These are phyloP conservation scores for Mycena vitilis DNA, from an alignment of 768 basidiomycete genomes.

Conservation along the genomic window DNA sequence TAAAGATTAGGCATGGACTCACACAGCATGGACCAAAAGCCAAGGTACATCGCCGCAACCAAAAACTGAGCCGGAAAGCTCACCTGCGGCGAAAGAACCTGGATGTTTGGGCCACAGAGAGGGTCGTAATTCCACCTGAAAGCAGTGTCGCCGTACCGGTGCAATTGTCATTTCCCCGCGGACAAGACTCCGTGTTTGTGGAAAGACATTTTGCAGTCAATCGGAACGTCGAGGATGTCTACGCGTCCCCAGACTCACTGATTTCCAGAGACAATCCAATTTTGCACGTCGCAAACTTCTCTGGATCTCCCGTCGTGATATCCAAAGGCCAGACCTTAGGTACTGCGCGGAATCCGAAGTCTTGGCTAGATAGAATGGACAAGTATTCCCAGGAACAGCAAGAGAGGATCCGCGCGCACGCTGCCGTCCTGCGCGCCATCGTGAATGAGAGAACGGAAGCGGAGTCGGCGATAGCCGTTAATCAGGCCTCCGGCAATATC, in stretches of 20 bases:
- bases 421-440: too few species aligned
- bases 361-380: not conserved
- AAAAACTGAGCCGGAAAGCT: conserved; percentile 2
- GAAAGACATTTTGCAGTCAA: conserved; percentile 23
- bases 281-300: conserved; percentile 12
- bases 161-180: not conserved
- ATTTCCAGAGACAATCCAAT: conserved; percentile 4
- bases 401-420: not conserved
- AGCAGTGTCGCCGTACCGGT: conserved; percentile 27
- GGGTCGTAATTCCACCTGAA: conserved; percentile 30
- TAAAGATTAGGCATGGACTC: not conserved
- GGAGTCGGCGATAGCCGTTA: too few species aligned
- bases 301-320: conserved; percentile 11
- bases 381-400: not conserved
- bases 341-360: conserved; percentile 9
- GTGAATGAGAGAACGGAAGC: too few species aligned
- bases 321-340: conserved; percentile 30
- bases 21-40: not conserved
- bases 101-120: conserved; percentile 18
- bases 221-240: conserved; percentile 17
- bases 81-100: not conserved
- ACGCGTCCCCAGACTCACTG: conserved; percentile 32
- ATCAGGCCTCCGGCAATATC: too few species aligned
- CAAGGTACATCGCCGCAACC: conserved; percentile 1
- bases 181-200: conserved; percentile 17